A percentile compares a stretch with the other conserved stretches of the same genome.
Conservation (phyloP, 805 yeast genomes). For the Zygosaccharomyces siamensis region DNA sequence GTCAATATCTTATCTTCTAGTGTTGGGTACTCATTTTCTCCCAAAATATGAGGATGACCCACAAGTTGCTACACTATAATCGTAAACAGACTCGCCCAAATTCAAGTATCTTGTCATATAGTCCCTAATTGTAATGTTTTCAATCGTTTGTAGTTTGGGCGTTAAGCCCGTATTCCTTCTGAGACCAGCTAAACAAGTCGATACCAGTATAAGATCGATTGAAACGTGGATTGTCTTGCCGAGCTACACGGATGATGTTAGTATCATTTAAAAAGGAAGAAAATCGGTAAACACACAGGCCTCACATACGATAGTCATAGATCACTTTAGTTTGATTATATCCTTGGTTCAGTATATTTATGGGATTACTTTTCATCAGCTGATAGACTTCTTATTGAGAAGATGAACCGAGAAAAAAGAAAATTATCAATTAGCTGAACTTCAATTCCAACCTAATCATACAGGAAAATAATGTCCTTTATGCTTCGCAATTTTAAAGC, state of each 20-base stretch:
- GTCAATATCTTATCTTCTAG: neutral
- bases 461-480: neutral
- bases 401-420: neutral
- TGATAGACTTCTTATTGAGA: neutral
- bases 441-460: neutral
- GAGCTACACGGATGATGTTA: constrained; percentile 27
- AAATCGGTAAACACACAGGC: neutral
- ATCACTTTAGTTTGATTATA: neutral
- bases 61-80: constrained; percentile 63
- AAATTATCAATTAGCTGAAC: neutral
- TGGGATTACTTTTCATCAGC: constrained; percentile 1
- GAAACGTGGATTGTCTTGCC: constrained; percentile 56
- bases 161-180: constrained; percentile 67
- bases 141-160: constrained; percentile 48
- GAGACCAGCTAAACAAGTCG: constrained; percentile 68
- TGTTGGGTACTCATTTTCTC: constrained; percentile 39
- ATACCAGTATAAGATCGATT: constrained; percentile 55
- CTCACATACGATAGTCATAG: constrained; percentile 1
- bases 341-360: neutral
- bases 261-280: neutral
- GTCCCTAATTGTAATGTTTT: constrained; percentile 43
- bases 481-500: constrained; percentile 10
- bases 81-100: constrained; percentile 80
- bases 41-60: constrained; percentile 70
- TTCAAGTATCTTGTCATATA: constrained; percentile 66